phyloP scores from a whole-genome alignment of 202 grass and related monocot genomes.

The Setaria italica region DNA sequence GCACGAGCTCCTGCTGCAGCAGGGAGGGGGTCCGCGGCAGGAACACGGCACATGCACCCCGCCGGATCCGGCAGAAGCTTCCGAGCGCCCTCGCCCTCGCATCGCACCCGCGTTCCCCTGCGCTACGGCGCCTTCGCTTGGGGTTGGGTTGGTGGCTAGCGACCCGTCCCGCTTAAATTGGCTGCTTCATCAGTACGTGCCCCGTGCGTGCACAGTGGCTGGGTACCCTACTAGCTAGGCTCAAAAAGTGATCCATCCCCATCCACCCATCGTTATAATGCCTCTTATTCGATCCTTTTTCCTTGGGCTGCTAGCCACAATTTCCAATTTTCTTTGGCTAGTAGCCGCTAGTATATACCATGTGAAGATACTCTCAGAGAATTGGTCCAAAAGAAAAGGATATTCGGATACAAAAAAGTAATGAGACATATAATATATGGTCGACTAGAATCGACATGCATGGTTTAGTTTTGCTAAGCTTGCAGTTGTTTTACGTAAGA shows the following conservation, averaged over 20 bases:
- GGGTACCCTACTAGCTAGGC: background rate
- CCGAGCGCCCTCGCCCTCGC: background rate
- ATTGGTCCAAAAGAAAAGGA: too few species aligned
- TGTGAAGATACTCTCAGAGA: too few species aligned
- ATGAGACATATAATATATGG: background rate
- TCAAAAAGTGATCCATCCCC: background rate
- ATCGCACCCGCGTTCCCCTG: background rate
- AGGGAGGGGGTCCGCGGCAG: background rate
- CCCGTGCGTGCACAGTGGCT: background rate
- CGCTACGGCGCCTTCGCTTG: too few species aligned
- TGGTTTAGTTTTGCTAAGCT: background rate
- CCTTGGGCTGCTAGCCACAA: background rate
- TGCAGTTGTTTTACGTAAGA: background rate
- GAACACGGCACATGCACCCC: slow-evolving; percentile 24
- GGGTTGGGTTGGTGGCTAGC: background rate
- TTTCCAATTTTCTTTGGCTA: background rate
- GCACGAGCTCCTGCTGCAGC: background rate
- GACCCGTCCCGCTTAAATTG: background rate
- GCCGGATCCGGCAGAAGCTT: background rate
- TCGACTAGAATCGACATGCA: background rate
- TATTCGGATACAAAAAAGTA: background rate
- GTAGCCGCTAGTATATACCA: background rate
- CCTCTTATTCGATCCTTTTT: background rate
- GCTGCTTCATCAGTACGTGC: background rate
- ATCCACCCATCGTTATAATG: background rate